Percentiles rank a stretch among this genome's conserved stretches.
These are phyloP conservation scores for Aureobasidium zeae DNA, from an alignment of 2,329 filamentous ascomycete genomes.

Conservation along the genomic window DNA sequence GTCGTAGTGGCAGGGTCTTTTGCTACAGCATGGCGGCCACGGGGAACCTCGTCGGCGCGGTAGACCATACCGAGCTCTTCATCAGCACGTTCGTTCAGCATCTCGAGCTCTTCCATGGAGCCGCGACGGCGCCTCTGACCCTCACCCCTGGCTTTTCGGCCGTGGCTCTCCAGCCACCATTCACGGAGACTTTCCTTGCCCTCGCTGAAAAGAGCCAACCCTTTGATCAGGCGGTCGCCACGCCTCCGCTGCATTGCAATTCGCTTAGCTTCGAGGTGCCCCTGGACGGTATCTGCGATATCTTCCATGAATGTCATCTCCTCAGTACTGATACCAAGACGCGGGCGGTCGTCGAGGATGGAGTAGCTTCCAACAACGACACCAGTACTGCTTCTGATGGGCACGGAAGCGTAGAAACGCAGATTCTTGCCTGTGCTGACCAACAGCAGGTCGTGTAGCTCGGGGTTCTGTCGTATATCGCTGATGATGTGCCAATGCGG, in stretches of 20 bases:
- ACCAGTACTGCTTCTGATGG: constrained; percentile 48
- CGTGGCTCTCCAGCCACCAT: constrained; percentile 22
- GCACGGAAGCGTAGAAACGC: constrained; percentile 49
- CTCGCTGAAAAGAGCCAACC: constrained; percentile 39
- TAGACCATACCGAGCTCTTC: constrained; percentile 20
- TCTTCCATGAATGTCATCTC: constrained; percentile 50
- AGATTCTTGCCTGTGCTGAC: constrained; percentile 14
- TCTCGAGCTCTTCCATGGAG: constrained; percentile 1
- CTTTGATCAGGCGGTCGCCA: constrained; percentile 46
- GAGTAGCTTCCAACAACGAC: constrained; percentile 52
- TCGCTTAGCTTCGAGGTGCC: constrained; percentile 46
- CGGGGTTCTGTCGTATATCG: constrained; percentile 18
- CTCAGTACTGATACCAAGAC: constrained; percentile 41
- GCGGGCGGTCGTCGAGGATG: constrained; percentile 50
- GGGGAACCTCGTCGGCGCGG: constrained; percentile 1
- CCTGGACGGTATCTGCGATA: constrained; percentile 47
- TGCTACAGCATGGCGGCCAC: background rate
- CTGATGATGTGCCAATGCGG: constrained; percentile 23
- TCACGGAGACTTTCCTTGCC: constrained; percentile 21
- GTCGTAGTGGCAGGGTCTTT: background rate
- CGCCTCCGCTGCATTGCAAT: constrained; percentile 44
- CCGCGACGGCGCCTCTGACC: constrained; percentile 11
- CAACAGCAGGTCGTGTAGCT: constrained; percentile 13
- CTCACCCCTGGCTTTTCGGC: background rate
- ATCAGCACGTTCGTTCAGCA: constrained; percentile 15